phyloP scores from a whole-genome alignment of 2,329 filamentous ascomycete genomes.

The Chaetomium strumarium region DNA sequence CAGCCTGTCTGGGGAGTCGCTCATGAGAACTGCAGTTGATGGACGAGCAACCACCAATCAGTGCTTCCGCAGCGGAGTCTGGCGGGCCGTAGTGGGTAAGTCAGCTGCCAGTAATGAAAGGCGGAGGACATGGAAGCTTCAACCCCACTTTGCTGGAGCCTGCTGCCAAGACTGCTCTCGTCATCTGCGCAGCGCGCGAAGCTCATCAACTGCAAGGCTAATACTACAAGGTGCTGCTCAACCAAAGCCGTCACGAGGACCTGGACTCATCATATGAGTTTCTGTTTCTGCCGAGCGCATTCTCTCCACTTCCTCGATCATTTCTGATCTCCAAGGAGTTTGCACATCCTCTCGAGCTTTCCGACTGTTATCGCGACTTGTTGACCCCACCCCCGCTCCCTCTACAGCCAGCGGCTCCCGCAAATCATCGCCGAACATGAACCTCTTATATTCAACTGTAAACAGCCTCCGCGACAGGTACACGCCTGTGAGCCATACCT shows the following conservation, averaged over 20 bases:
- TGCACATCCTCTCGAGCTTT: not conserved
- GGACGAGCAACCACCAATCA: constrained; percentile 3
- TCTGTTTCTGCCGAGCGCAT: not conserved
- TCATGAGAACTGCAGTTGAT: not conserved
- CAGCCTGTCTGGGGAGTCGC: constrained; percentile 17
- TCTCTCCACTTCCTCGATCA: not conserved
- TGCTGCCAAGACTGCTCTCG: constrained; percentile 1
- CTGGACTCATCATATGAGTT: constrained; percentile 7
- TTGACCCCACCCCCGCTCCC: not conserved
- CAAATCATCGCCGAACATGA: constrained; percentile 52
- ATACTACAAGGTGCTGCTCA: not conserved
- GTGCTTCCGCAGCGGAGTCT: not conserved
- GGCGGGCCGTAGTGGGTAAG: not conserved
- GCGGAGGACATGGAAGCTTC: constrained; percentile 10
- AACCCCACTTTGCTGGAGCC: constrained; percentile 2
- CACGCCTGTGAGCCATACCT: constrained; percentile 81
- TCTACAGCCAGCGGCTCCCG: too few species aligned
- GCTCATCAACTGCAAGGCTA: constrained; percentile 10
- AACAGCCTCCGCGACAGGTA: constrained; percentile 89
- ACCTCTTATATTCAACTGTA: constrained; percentile 86
- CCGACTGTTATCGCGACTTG: not conserved
- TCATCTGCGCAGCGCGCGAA: not conserved
- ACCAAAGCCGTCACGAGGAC: constrained; percentile 7
- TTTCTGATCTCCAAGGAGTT: not conserved
- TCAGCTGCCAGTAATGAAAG: not conserved